phyloP scores from a whole-genome alignment of 2,329 filamentous ascomycete genomes.

The Penicillium sp. region DNA sequence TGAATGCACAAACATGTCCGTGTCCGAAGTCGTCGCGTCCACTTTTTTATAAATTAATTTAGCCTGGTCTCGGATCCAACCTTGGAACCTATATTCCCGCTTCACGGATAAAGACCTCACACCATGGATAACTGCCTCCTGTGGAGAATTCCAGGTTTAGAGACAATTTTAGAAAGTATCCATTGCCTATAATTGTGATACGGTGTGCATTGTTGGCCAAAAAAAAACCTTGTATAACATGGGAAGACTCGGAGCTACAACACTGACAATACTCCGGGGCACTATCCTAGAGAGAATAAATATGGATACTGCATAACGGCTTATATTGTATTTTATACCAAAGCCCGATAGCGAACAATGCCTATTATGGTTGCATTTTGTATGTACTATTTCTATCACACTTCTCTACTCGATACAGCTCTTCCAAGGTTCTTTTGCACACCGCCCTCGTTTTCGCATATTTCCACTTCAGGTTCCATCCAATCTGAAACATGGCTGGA shows the following conservation, averaged over 20 bases:
- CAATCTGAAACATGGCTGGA: constrained; percentile 24
- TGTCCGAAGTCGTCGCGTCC: constrained; percentile 1
- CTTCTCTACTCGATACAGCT: background rate
- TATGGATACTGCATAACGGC: background rate
- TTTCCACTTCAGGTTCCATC: constrained; percentile 1
- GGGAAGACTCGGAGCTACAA: constrained; percentile 3
- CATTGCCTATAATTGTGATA: constrained; percentile 5
- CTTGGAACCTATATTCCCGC: background rate
- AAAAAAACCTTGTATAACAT: constrained; percentile 1
- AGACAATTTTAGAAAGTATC: constrained; percentile 8
- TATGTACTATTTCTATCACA: background rate
- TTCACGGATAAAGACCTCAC: background rate
- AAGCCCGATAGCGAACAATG: background rate
- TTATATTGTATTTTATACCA: background rate
- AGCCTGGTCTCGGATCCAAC: constrained; percentile 18
- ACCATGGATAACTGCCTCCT: constrained; percentile 2
- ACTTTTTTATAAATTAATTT: constrained; percentile 17
- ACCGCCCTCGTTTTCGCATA: background rate
- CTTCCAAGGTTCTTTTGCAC: background rate
- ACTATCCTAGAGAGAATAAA: background rate
- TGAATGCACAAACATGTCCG: background rate
- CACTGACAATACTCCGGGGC: background rate
- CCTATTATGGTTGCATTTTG: background rate
- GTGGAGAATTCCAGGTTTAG: constrained; percentile 14
- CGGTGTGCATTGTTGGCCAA: constrained; percentile 1